Base-by-base conservation (phyloP, 495 filamentous ascomycete species). In the Penicilliopsis zonata region DNA sequence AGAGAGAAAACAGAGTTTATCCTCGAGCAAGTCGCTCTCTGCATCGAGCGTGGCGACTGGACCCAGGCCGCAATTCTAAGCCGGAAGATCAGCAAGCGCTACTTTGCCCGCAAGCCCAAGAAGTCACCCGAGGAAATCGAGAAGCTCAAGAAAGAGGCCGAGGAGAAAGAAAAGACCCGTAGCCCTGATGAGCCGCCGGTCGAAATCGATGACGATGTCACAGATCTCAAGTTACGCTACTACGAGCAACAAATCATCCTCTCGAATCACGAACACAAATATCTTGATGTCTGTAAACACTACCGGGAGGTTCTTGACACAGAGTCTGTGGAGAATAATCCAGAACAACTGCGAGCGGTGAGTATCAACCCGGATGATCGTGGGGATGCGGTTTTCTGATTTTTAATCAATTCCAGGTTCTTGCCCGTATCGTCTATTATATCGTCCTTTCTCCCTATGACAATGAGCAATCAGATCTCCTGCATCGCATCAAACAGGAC, bases 1-100 rank as follows among this genome's bases (percentile, higher is more conserved):
- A 76, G 92, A 38, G 90, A 98, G 55, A 98, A 98, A 79, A 88
- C 83, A 9, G 90, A 95, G 45, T 96, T 98, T 52, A 96, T 98
- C 43, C 69, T 98, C 30, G 84, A 88, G 49, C 90, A 98, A 59
- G 88, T 98, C 30, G 73, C 77, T 9, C 66, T 96, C 31, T 95
- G 90, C 65, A 95, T 98, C 49, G 83, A 96, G 61, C 86, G 78
- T 37, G 82, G 78, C 20, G 90, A 98, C 55, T 98, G 85, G 82
- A 90, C 80, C 35, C 90, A 96, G 57, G 92, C 92, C 14, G 78
- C 77, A 33, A 94, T 98, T 47, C 69, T 98, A 17, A 85, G 80
- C 54, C 78, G 90, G 47, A 98, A 98, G 71, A 94, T 98, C 63
- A 87, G 85, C 71, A 93, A 85, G 38, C 68, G 74, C 39, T 98